Evolutionary conservation across 2,329 filamentous ascomycete genomes (phyloP), one percentile per base, ranked within the genome.

Genomic region (Ceratocystis diversiconidia): DNA sequence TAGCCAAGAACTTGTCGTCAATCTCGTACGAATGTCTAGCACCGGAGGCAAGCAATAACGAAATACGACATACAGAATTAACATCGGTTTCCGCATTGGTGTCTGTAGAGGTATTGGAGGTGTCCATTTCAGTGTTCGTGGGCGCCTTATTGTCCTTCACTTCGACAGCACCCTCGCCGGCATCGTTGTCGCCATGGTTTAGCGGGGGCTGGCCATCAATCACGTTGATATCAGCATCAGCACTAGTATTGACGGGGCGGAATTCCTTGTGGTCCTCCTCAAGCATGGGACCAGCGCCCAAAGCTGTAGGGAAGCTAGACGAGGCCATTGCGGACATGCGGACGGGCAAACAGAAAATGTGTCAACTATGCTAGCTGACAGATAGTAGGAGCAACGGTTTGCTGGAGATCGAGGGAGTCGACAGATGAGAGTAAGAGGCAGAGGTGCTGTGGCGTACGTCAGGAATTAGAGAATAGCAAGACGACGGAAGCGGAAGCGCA

Each of bases 21-120:
- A 97, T 88, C 73, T 87, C 90, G 76, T 95, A 96, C 0, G 91
- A 90, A 75, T 96, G 91, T 68, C 91, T 82, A 46, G 88, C 87
- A 55, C 92, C 92, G 0, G 79, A 90, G 0, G 87, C 89, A 66
- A 96, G 81, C 46, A 96, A 82, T 46, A 97, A 79, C 63, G 90
- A 95, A 70, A 97, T 95, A 69, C 83, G 82, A 73, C 89, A 85
- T 5, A 81, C 78, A 6, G 78, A 76, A 0, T 72, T 72, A 73
- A 74, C 43, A 77, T 62, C 57, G 10, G 43, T 28, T 17, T 62
- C 64, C 5, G n/a, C 8, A n/a, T 30, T 57, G 30, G 46, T 19
- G 6, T 17, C 55, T 41, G 36, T 41, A 7, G 63, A 61, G 19
- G 50, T 32, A 17, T 64, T 46, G 61, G 25, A 15, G 15, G 30